A percentile compares a stretch with the other conserved stretches of the same genome.
Conservation (phyloP, 2,329 filamentous ascomycete species). For the Penicillium sp. region DNA sequence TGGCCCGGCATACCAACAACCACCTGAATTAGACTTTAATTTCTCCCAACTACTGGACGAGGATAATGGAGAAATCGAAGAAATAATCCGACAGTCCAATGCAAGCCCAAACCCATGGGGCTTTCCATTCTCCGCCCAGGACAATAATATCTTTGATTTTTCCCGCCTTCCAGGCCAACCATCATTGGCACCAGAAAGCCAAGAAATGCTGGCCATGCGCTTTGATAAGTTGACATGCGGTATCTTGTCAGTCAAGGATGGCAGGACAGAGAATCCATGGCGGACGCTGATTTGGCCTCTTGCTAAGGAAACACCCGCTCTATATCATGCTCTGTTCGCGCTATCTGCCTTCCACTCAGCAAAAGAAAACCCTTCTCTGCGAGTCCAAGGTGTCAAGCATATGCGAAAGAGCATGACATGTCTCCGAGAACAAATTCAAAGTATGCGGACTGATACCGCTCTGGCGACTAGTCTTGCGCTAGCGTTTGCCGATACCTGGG, state of each 20-base stretch:
- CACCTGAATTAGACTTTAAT: slow-evolving; percentile 21
- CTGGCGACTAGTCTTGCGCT: slow-evolving; percentile 69
- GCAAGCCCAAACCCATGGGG: slow-evolving; percentile 35
- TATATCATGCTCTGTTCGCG: slow-evolving; percentile 68
- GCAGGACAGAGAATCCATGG: slow-evolving; percentile 70
- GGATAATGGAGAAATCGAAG: slow-evolving; percentile 54
- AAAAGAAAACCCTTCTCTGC: slow-evolving; percentile 57
- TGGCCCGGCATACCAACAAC: slow-evolving; percentile 6
- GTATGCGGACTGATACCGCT: slow-evolving; percentile 64
- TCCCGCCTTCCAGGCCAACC: slow-evolving; percentile 48
- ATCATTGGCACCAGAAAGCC: slow-evolving; percentile 51
- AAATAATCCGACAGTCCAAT: slow-evolving; percentile 50
- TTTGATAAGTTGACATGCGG: slow-evolving; percentile 69
- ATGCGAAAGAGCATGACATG: slow-evolving; percentile 65
- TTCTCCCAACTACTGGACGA: slow-evolving; percentile 37
- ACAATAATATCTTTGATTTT: slow-evolving; percentile 37
- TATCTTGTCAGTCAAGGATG: slow-evolving; percentile 70
- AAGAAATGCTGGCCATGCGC: slow-evolving; percentile 62
- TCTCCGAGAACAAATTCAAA: slow-evolving; percentile 60
- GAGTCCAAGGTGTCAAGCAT: slow-evolving; percentile 66
- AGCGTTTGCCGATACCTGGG: slow-evolving; percentile 71
- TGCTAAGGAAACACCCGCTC: slow-evolving; percentile 61
- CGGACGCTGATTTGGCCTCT: slow-evolving; percentile 69
- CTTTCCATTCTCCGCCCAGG: slow-evolving; percentile 40
- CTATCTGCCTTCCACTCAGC: slow-evolving; percentile 70